phyloP scores from a whole-genome alignment of 257 asterid genomes.

The Leptodermis oblonga region DNA sequence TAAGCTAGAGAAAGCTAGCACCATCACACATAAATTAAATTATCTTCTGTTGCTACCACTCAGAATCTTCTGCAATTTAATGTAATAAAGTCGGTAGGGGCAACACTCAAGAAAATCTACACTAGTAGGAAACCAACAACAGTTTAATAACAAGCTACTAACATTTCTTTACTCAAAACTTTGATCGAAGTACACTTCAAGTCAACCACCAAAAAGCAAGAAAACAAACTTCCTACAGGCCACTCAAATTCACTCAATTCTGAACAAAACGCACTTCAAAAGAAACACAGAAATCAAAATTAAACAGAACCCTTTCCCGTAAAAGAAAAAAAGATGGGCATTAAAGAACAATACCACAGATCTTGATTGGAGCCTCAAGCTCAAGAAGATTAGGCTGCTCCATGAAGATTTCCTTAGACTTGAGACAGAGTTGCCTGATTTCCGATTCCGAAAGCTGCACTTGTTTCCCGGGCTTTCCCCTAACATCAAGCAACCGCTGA shows the following conservation, averaged over 20 bases:
- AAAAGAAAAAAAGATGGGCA: background rate
- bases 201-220: background rate
- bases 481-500: constrained; percentile 69
- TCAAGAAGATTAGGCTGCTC: constrained; percentile 87
- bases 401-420: constrained; percentile 64
- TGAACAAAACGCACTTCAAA: constrained; percentile 2
- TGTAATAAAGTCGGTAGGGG: background rate
- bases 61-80: background rate
- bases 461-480: constrained; percentile 79
- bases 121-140: background rate
- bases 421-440: constrained; percentile 69
- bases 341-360: constrained; percentile 50
- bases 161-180: background rate
- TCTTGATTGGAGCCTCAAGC: constrained; percentile 93
- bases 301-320: background rate
- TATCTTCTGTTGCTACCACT: background rate
- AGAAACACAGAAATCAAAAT: background rate
- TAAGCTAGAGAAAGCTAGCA: background rate
- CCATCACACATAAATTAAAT: background rate
- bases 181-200: constrained; percentile 1
- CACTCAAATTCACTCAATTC: constrained; percentile 9
- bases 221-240: background rate
- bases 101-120: constrained; percentile 1
- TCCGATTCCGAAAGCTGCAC: constrained; percentile 83
- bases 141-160: background rate